Percentiles rank a stretch among this genome's conserved stretches.
phyloP scores from a whole-genome alignment of 2,329 filamentous ascomycete genomes.

The Periconia macrospinosa region DNA sequence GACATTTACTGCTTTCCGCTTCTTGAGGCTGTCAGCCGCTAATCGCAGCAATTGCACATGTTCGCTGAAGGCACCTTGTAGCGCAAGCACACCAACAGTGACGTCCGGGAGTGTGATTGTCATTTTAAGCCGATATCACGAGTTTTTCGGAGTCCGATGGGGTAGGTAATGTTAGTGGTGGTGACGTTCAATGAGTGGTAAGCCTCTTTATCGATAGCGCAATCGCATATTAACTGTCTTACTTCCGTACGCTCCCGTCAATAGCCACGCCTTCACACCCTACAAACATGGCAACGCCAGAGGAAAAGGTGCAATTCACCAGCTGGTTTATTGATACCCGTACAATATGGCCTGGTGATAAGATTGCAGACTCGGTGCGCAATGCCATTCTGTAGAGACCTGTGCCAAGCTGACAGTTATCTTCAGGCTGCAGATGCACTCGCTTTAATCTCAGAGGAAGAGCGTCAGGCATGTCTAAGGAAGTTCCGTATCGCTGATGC shows the following conservation, averaged over 20 bases:
- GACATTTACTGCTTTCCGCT: constrained; percentile 17
- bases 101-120: constrained; percentile 36
- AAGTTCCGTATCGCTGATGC: constrained; percentile 72
- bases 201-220: constrained; percentile 17
- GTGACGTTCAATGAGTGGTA: constrained; percentile 2
- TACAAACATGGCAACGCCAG: constrained; percentile 17
- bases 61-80: constrained; percentile 92
- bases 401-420: constrained; percentile 7
- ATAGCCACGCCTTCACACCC: neutral
- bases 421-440: constrained; percentile 48
- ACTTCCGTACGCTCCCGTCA: neutral
- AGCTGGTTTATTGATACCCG: constrained; percentile 56
- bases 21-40: constrained; percentile 60
- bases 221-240: neutral
- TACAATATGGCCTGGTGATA: constrained; percentile 49
- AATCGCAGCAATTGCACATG: constrained; percentile 76
- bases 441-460: constrained; percentile 49
- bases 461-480: constrained; percentile 60
- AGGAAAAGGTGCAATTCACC: constrained; percentile 31
- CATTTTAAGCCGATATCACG: constrained; percentile 18
- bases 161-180: neutral
- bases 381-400: neutral
- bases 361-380: constrained; percentile 45
- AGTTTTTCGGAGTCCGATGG: constrained; percentile 15
- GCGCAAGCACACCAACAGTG: constrained; percentile 67